Percentiles rank a stretch among this genome's conserved stretches.
These are phyloP conservation scores for Aspergillus ruber DNA, from an alignment of 2,329 filamentous ascomycete genomes.

Conservation along the genomic window DNA sequence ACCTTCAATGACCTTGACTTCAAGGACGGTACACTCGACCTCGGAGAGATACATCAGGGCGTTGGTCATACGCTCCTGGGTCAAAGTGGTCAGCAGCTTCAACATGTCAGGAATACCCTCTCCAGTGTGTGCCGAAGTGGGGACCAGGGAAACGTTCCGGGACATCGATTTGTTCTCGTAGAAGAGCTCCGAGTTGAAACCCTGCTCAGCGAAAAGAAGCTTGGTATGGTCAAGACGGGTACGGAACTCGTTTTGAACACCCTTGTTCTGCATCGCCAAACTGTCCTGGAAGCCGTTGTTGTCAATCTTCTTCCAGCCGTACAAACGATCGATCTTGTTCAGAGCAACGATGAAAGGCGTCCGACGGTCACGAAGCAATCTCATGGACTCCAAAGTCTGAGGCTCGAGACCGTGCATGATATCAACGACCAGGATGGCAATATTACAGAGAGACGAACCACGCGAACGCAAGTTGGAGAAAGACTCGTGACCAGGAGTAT, in stretches of 20 bases:
- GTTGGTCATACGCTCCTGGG: conserved; percentile 94
- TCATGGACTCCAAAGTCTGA: conserved; percentile 97
- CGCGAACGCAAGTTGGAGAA: conserved; percentile 97
- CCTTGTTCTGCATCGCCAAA: conserved; percentile 81
- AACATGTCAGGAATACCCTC: conserved; percentile 99
- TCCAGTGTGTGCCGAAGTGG: conserved; percentile 96
- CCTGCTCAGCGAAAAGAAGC: conserved; percentile 88
- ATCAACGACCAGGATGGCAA: conserved; percentile 96
- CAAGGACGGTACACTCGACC: conserved; percentile 93
- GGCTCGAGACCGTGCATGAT: conserved; percentile 99
- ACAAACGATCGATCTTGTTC: conserved; percentile 99
- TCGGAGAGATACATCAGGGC: conserved; percentile 98
- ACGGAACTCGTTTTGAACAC: conserved; percentile 88
- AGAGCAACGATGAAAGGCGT: conserved; percentile 97
- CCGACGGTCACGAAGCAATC: conserved; percentile 81
- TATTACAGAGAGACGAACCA: conserved; percentile 97
- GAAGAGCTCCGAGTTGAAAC: conserved; percentile 95
- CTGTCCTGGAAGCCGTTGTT: conserved; percentile 98
- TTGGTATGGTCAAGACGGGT: conserved; percentile 88
- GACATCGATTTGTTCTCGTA: conserved; percentile 98
- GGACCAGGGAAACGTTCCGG: conserved; percentile 87
- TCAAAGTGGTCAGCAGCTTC: conserved; percentile 85
- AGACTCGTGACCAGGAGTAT: conserved; percentile 99
- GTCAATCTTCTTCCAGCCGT: conserved; percentile 96
- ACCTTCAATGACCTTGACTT: conserved; percentile 98